Evolutionary conservation across 2,329 filamentous ascomycete genomes (phyloP).

Genomic region (Fusarium sp.): DNA sequence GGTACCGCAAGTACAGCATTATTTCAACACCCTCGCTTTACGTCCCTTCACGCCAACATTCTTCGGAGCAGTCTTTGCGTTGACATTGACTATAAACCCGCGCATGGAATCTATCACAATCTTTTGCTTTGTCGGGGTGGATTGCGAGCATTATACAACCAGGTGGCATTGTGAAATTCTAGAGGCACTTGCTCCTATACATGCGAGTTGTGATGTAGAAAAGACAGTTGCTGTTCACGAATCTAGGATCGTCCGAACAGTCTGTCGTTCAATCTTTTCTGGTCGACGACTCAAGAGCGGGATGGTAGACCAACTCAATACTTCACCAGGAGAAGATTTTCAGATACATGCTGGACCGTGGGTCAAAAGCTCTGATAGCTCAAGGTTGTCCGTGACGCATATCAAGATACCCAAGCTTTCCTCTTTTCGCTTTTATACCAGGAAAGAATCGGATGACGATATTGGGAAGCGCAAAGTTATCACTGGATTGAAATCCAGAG

Average conservation of each 20-base stretch:
- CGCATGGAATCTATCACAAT: background rate
- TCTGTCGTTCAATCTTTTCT: background rate
- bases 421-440: background rate
- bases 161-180: background rate
- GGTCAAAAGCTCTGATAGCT: background rate
- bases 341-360: background rate
- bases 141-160: too few species aligned
- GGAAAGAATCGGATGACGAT: too few species aligned
- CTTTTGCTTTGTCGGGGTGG: background rate
- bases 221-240: background rate
- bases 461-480: background rate
- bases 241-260: background rate
- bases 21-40: background rate
- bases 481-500: background rate
- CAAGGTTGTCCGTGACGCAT: background rate
- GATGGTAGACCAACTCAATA: too few species aligned
- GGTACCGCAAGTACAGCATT: background rate
- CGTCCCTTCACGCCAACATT: background rate
- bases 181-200: background rate
- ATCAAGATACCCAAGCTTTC: background rate
- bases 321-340: too few species aligned
- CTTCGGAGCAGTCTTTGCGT: background rate
- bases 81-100: background rate
- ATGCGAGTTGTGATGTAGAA: background rate
- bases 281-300: too few species aligned